Base-by-base conservation (phyloP, 345 rosid genomes). In the Viola odorata region DNA sequence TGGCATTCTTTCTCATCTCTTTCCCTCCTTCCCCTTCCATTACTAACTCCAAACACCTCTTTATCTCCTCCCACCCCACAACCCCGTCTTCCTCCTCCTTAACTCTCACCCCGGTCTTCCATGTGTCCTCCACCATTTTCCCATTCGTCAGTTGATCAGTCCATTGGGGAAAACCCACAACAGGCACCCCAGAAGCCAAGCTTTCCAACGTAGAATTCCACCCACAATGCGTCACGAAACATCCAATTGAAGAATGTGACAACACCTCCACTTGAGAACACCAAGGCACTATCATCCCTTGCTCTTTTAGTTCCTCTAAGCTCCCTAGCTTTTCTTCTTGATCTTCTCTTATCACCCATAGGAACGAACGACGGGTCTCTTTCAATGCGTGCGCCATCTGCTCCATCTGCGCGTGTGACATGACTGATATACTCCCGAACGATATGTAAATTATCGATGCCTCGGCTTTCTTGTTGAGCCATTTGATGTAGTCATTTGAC, bases 221-320 rank as follows among this genome's bases (percentile, higher is more conserved):
- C 4, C 90, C 90, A 14, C 90, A 80, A 37, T 80, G 87, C 0
- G 84, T 85, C 9, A 85, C 44, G 23, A 82, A 85, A 50, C 85
- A 80, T 0, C 70, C 75, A 15, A 75, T 36, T 1, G 82, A 62
- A 8, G 67, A 69, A 65, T 85, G 83, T 13, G 67, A 63, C 50
- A 85, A 52, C 45, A 80, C 78, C 63, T 76, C 67, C 0, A 75
- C 61, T 50, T 82, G 87, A 12, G 82, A 85, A 37, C 78, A 69
- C 87, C 90, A 85, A 0, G 76, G 15, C 36, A 82, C 82, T 0
- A 78, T 56, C 8, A 65, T 70, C 17, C 87, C 87, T 58, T 60
- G 71, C 12, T 75, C 53, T 66, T 69, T 65, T 6, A 67, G 70
- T 45, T 73, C 77, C 42, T 79, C 74, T 39, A 54, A 4, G 45